These are phyloP conservation scores for Mortierella sp. DNA, from an alignment of 371 early-diverging fungal genomes.

Conservation along the genomic window DNA sequence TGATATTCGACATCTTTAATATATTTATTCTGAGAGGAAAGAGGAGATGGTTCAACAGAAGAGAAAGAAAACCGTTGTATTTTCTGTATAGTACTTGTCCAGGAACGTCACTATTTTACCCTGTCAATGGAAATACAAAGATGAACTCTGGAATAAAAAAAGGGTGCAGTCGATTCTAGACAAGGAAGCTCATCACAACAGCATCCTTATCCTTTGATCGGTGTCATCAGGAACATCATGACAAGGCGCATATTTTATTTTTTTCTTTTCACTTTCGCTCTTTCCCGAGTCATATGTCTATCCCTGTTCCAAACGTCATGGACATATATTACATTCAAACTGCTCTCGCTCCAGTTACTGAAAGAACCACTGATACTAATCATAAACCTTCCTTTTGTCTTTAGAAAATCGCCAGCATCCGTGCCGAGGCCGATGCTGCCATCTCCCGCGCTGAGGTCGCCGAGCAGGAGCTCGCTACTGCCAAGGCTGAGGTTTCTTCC, in stretches of 20 bases:
- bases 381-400: background rate
- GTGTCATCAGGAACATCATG: background rate
- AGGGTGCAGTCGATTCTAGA: background rate
- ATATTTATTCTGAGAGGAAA: no score
- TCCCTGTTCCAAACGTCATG: background rate
- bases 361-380: background rate
- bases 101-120: constrained; percentile 16
- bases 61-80: background rate
- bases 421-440: constrained; percentile 80
- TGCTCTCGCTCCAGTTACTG: no score
- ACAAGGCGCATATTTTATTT: background rate
- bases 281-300: background rate
- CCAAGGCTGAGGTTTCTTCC: constrained; percentile 69
- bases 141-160: background rate
- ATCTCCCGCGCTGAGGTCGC: constrained; percentile 76
- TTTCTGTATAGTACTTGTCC: background rate
- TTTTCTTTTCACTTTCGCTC: background rate
- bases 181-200: background rate
- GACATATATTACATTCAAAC: no score
- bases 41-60: background rate
- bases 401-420: constrained; percentile 79
- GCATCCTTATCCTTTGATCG: background rate
- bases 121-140: constrained; percentile 7
- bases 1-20: constrained; percentile 7
- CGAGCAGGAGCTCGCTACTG: constrained; percentile 72